A percentile compares a stretch with the other conserved stretches of the same genome.
Conservation (phyloP, 2,329 filamentous ascomycete genomes). For the Penicillium sp. region DNA sequence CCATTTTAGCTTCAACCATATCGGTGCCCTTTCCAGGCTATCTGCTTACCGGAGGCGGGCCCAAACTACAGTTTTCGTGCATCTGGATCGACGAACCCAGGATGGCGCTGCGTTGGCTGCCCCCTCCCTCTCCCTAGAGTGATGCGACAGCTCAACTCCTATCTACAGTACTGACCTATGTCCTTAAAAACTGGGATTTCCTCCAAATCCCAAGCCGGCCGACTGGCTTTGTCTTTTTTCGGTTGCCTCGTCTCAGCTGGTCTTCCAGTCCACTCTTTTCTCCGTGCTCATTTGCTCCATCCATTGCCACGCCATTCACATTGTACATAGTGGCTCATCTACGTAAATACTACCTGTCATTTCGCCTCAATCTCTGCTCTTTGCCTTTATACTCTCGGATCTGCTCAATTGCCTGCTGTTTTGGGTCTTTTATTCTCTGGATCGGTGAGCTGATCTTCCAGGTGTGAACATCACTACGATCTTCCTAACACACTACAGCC, state of each 20-base stretch:
- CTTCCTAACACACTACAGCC: conserved; percentile 13
- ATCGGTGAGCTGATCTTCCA: conserved; percentile 16
- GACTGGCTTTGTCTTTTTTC: not conserved
- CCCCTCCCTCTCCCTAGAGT: conserved; percentile 15
- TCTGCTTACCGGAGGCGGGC: conserved; percentile 21
- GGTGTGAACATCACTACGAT: not conserved
- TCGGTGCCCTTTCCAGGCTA: conserved; percentile 22
- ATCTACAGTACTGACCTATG: conserved; percentile 2
- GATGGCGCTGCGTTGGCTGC: conserved; percentile 8
- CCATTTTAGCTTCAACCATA: conserved; percentile 26
- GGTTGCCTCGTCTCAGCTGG: conserved; percentile 23
- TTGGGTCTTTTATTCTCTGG: not conserved
- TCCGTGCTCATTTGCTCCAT: conserved; percentile 4
- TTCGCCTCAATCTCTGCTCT: conserved; percentile 4
- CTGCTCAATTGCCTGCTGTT: not conserved
- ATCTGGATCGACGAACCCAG: conserved; percentile 21
- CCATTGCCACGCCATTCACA: not conserved
- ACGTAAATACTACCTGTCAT: conserved; percentile 17
- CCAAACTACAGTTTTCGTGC: conserved; percentile 20
- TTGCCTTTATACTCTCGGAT: conserved; percentile 1
- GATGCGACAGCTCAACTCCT: conserved; percentile 27
- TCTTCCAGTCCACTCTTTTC: conserved; percentile 8
- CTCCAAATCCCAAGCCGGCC: conserved; percentile 8
- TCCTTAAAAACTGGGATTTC: conserved; percentile 18
- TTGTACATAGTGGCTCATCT: conserved; percentile 23